Evolutionary conservation across 768 basidiomycete species (phyloP).

Genomic region (Agaricus blazei): DNA sequence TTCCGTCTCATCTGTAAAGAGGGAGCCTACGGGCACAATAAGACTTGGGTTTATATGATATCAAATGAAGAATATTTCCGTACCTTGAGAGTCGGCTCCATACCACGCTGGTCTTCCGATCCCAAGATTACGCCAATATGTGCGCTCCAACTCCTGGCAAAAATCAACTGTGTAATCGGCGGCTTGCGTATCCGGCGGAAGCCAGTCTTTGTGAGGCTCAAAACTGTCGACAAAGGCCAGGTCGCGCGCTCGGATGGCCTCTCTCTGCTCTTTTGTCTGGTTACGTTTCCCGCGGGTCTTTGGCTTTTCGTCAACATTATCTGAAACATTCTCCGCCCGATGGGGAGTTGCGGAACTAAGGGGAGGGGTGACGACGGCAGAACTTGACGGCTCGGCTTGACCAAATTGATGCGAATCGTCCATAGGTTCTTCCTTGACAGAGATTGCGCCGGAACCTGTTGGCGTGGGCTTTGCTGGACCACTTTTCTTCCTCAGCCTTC

Average conservation of each 20-base stretch:
- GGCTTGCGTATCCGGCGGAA: slow-evolving; percentile 66
- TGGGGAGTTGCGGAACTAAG: slow-evolving; percentile 27
- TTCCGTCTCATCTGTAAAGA: slow-evolving; percentile 71
- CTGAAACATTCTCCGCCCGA: background rate
- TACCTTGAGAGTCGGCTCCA: slow-evolving; percentile 92
- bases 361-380: slow-evolving; percentile 31
- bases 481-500: slow-evolving; percentile 40
- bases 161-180: slow-evolving; percentile 86
- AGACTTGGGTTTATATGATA: background rate
- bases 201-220: slow-evolving; percentile 70
- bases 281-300: slow-evolving; percentile 9
- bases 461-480: slow-evolving; percentile 32
- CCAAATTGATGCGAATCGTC: slow-evolving; percentile 27
- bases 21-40: slow-evolving; percentile 36
- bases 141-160: slow-evolving; percentile 81
- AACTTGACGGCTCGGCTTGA: slow-evolving; percentile 13
- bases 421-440: slow-evolving; percentile 45
- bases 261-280: slow-evolving; percentile 19
- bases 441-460: slow-evolving; percentile 35
- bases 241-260: slow-evolving; percentile 43
- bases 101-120: slow-evolving; percentile 94
- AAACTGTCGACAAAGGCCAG: slow-evolving; percentile 63
- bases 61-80: slow-evolving; percentile 18
- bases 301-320: slow-evolving; percentile 19
- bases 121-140: slow-evolving; percentile 90